Percentiles rank a stretch among this genome's conserved stretches.
These are phyloP conservation scores for Aleurites moluccanus DNA, from an alignment of 441 rosid genomes.

Conservation along the genomic window DNA sequence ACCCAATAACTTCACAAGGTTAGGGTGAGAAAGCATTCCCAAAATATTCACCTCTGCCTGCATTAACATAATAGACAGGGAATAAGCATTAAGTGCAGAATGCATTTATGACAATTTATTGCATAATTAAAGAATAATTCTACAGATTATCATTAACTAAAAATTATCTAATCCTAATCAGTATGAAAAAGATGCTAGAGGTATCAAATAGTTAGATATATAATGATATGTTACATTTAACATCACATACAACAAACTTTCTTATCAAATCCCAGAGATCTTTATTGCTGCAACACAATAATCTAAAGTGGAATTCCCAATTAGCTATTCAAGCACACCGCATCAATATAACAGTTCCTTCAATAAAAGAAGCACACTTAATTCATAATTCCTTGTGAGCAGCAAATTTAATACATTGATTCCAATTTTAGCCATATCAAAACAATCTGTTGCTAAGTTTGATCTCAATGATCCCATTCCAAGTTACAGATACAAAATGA, in stretches of 20 bases:
- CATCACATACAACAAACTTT: background rate
- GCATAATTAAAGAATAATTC: background rate
- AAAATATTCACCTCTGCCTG: background rate
- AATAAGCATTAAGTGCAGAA: background rate
- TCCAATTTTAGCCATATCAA: background rate
- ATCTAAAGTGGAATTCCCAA: background rate
- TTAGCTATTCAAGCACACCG: background rate
- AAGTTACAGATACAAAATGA: background rate
- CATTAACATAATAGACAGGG: slow-evolving; percentile 5
- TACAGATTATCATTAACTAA: background rate
- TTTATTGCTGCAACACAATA: background rate
- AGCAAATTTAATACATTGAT: background rate
- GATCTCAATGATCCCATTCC: background rate
- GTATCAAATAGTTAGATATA: background rate
- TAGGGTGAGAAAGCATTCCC: slow-evolving; percentile 1
- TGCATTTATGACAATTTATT: background rate
- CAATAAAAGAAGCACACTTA: background rate
- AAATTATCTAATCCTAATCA: background rate
- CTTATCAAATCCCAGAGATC: background rate
- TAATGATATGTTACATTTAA: no score
- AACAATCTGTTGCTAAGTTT: background rate
- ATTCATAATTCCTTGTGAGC: background rate
- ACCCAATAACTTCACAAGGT: slow-evolving; percentile 5
- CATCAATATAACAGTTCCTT: background rate
- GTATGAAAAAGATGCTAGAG: background rate